A percentile compares a stretch with the other conserved stretches of the same genome.
phyloP scores from a whole-genome alignment of 23 red algal species.

The Chondrus crispus region DNA sequence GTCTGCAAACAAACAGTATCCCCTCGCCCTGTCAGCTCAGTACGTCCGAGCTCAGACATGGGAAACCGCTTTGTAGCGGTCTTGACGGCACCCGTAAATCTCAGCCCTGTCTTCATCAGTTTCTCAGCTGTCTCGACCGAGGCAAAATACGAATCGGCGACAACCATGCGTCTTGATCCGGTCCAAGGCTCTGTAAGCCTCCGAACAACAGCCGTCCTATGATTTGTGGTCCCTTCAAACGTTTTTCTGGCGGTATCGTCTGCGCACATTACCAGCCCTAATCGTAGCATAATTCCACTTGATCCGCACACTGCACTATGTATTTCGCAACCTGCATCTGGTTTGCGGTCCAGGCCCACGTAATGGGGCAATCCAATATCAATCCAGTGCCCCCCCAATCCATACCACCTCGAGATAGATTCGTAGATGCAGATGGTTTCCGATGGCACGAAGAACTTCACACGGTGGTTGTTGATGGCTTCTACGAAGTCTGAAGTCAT shows the following conservation, averaged over 20 bases:
- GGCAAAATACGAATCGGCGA: conserved; percentile 15
- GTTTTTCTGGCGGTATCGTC: not conserved
- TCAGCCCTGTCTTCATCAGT: not conserved
- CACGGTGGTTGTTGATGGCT: conserved; percentile 4
- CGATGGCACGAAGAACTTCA: not conserved
- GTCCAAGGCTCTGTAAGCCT: not conserved
- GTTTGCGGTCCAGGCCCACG: not conserved
- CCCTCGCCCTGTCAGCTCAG: not conserved
- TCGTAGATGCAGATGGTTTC: not conserved
- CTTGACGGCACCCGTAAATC: conserved; percentile 29
- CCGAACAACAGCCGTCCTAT: not conserved
- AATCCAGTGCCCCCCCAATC: conserved; percentile 18
- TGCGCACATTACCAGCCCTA: not conserved
- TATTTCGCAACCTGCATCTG: conserved; percentile 27
- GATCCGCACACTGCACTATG: not conserved
- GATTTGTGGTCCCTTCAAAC: not conserved
- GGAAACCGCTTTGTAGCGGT: not conserved
- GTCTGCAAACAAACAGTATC: not conserved
- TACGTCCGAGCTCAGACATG: not conserved
- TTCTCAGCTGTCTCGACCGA: not conserved
- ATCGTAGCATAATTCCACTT: not conserved
- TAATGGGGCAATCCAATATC: not conserved
- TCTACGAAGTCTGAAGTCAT: no score
- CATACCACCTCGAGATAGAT: not conserved
- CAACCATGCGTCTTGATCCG: not conserved